Percentiles rank a stretch among this genome's conserved stretches.
These are phyloP conservation scores for Trametes coccinea DNA, from an alignment of 768 basidiomycete genomes.

Conservation along the genomic window DNA sequence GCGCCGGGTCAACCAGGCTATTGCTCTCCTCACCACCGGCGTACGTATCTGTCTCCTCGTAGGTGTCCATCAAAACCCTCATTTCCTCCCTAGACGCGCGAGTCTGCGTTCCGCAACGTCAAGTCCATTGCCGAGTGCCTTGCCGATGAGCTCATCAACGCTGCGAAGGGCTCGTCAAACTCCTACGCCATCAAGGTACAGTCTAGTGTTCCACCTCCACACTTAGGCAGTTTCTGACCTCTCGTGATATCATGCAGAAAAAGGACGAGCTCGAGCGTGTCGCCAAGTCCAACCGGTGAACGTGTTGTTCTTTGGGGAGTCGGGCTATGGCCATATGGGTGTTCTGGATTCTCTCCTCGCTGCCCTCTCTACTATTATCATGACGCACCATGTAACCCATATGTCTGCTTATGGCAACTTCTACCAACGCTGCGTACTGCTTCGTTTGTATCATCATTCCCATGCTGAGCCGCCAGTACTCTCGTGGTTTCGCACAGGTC, in stretches of 20 bases:
- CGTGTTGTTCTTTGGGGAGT: slow-evolving; percentile 22
- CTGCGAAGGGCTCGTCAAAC: slow-evolving; percentile 99
- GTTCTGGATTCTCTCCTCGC: slow-evolving; percentile 26
- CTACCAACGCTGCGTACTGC: slow-evolving; percentile 22
- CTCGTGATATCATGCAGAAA: slow-evolving; percentile 57
- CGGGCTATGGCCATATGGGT: slow-evolving; percentile 29
- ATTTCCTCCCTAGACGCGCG: slow-evolving; percentile 72
- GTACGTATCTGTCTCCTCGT: slow-evolving; percentile 51
- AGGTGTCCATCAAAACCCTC: too few species aligned
- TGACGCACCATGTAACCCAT: slow-evolving; percentile 34
- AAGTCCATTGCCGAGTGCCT: slow-evolving; percentile 99
- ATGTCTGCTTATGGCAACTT: slow-evolving; percentile 31
- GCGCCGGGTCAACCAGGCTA: slow-evolving; percentile 96
- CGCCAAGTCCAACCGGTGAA: slow-evolving; percentile 99
- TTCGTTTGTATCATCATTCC: slow-evolving; percentile 17
- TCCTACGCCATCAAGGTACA: slow-evolving; percentile 98
- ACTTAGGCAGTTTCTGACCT: background rate
- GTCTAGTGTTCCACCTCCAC: background rate
- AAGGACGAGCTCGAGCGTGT: slow-evolving; percentile 99
- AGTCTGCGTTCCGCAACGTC: slow-evolving; percentile 99
- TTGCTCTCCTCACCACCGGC: slow-evolving; percentile 92
- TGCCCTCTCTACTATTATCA: slow-evolving; percentile 25
- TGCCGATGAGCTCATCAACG: slow-evolving; percentile 99
- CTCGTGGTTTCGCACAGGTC: background rate
- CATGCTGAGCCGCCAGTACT: slow-evolving; percentile 4